These are phyloP conservation scores for Amauroascus verrucosus DNA, from an alignment of 2,329 filamentous ascomycete genomes.

Conservation along the genomic window DNA sequence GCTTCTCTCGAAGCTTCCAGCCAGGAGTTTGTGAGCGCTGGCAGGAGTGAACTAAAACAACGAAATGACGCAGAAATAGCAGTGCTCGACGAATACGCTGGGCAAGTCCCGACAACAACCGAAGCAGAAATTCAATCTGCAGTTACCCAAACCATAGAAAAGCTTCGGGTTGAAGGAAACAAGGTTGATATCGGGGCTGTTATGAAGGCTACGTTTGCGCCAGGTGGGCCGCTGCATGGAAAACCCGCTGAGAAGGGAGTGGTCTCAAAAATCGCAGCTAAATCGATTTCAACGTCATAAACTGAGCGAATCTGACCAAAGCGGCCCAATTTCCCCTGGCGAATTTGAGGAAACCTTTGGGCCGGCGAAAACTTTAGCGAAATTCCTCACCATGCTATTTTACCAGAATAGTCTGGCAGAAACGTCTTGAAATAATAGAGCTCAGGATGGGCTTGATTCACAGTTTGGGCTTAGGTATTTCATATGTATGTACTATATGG, in stretches of 20 bases:
- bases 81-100: slow-evolving; percentile 38
- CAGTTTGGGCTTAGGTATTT: background rate
- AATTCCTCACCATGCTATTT: background rate
- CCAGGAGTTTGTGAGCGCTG: slow-evolving; percentile 33
- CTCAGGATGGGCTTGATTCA: background rate
- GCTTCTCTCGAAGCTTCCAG: slow-evolving; percentile 31
- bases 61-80: slow-evolving; percentile 37
- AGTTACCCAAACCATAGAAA: slow-evolving; percentile 28
- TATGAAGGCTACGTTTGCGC: slow-evolving; percentile 35
- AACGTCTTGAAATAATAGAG: background rate
- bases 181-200: slow-evolving; percentile 32
- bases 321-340: background rate
- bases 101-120: slow-evolving; percentile 34
- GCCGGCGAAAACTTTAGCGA: background rate
- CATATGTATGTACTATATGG: slow-evolving; percentile 5
- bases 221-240: slow-evolving; percentile 35
- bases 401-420: no score
- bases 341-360: background rate
- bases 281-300: slow-evolving; percentile 22
- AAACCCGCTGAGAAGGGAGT: slow-evolving; percentile 36
- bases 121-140: slow-evolving; percentile 32
- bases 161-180: slow-evolving; percentile 27
- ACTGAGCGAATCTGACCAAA: background rate
- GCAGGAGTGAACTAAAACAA: slow-evolving; percentile 36
- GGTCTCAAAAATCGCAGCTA: slow-evolving; percentile 33